A percentile compares a stretch with the other conserved stretches of the same genome.
These are phyloP conservation scores for Phialophora expanda DNA, from an alignment of 2,329 filamentous ascomycete species.

Conservation along the genomic window DNA sequence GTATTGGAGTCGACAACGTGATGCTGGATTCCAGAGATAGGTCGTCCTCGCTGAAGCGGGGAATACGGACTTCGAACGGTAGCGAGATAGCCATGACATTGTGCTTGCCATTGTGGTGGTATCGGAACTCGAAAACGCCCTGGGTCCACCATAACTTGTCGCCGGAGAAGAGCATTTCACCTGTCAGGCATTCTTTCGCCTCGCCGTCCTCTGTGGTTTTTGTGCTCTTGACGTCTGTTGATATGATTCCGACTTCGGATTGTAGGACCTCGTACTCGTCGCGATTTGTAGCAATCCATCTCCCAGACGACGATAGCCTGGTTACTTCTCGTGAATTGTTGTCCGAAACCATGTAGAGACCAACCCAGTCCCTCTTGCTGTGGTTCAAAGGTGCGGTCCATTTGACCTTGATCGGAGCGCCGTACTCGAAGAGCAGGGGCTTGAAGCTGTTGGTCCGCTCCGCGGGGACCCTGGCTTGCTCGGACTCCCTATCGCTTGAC, in stretches of 20 bases:
- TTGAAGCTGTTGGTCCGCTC: constrained; percentile 64
- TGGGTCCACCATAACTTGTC: constrained; percentile 98
- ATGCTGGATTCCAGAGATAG: constrained; percentile 49
- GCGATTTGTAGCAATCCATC: constrained; percentile 82
- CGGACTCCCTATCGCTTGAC: constrained; percentile 74
- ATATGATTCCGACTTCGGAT: constrained; percentile 76
- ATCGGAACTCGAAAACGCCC: constrained; percentile 94
- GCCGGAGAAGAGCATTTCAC: constrained; percentile 84
- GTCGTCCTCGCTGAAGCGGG: constrained; percentile 77
- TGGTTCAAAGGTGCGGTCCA: constrained; percentile 91
- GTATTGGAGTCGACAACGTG: constrained; percentile 19
- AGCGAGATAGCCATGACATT: constrained; percentile 92
- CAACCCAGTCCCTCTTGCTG: constrained; percentile 91
- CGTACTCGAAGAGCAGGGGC: constrained; percentile 83
- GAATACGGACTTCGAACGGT: constrained; percentile 88
- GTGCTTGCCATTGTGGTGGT: constrained; percentile 92
- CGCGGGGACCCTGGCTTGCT: constrained; percentile 69
- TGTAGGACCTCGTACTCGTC: constrained; percentile 76
- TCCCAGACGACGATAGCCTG: constrained; percentile 80
- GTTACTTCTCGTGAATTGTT: constrained; percentile 86
- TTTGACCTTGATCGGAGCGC: constrained; percentile 82
- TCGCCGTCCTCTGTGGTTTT: constrained; percentile 44
- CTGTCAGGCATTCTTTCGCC: constrained; percentile 66
- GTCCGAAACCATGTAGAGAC: constrained; percentile 93
- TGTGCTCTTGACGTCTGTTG: constrained; percentile 66